These are phyloP conservation scores for Daphne laureola DNA, from an alignment of 441 rosid species.

Conservation along the genomic window DNA sequence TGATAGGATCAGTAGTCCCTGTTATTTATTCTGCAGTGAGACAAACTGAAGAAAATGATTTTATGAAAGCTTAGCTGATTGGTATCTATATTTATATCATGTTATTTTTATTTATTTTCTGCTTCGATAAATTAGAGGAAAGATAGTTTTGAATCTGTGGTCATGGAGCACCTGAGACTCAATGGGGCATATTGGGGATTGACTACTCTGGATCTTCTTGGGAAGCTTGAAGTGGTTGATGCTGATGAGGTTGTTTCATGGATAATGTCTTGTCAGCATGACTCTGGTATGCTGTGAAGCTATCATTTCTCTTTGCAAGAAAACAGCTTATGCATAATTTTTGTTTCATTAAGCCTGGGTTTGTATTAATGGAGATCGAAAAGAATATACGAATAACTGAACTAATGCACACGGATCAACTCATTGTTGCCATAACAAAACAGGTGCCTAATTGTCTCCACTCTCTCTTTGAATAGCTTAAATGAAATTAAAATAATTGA, in stretches of 20 bases:
- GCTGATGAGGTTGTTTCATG: slow-evolving; percentile 62
- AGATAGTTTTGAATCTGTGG: slow-evolving; percentile 71
- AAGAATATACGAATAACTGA: neutral
- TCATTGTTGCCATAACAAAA: too few relatives aligned
- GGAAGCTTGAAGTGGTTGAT: slow-evolving; percentile 53
- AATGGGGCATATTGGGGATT: slow-evolving; percentile 94
- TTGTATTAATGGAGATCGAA: neutral
- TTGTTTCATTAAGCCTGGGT: neutral
- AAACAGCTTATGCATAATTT: neutral
- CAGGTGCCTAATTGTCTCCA: too few relatives aligned
- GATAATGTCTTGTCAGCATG: slow-evolving; percentile 74
- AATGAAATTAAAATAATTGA: too few relatives aligned
- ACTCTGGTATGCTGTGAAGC: slow-evolving; percentile 46
- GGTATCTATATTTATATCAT: neutral
- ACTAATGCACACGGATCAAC: too few relatives aligned
- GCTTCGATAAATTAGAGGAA: slow-evolving; percentile 34
- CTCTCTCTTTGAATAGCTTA: too few relatives aligned
- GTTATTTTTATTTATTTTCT: slow-evolving; percentile 7
- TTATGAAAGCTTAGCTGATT: neutral
- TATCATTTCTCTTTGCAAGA: neutral
- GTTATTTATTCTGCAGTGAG: slow-evolving; percentile 1
- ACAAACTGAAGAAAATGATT: too few relatives aligned
- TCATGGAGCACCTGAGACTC: slow-evolving; percentile 82
- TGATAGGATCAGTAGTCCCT: neutral
- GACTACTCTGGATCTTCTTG: slow-evolving; percentile 64